Evolutionary conservation across 1,139 yeast species (phyloP), one percentile per base, ranked within the genome.

Genomic region (Yamadazyma diddensiae): DNA sequence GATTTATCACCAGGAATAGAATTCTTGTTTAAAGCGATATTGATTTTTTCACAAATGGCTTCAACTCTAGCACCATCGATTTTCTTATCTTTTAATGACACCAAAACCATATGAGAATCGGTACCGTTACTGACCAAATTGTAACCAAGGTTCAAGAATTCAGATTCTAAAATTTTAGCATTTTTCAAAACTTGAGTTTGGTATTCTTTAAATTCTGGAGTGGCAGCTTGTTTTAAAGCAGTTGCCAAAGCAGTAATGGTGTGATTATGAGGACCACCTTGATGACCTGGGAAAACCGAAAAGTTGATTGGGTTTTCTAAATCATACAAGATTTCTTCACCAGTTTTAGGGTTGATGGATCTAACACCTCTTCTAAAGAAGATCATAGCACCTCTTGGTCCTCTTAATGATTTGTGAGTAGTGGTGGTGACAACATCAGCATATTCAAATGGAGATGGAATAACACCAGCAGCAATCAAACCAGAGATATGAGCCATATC

Each of bases 401-500:
- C 98, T 71, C 98, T 85, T 57, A 92, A 77, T 24, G 97, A 88
- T 70, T 92, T 92, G 77, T 92, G 98, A 41, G 97, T 87, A 39
- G 98, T 92, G 53, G 97, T 92, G 46, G 98, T 92, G 56, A 92
- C 98, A 53, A 92, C 84, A 64, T 92, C 98, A 43, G 97, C 92
- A 64, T 84, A 85, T 59, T 86, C 90, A 65, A 92, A 92, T 40
- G 98, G 98, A 38, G 95, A 83, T 56, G 95, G 95, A 42, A 87
- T 86, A 38, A 90, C 97, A 48, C 95, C 95, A 40, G 97, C 95
- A 39, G 97, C 95, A 43, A 92, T 77, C 50, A 92, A 74, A 57
- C 98, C 97, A 20, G 97, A 86, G 50, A 92, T 92, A 65, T 92
- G 98, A 28, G 98, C 97, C 97, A 92, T 92, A 64, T 92, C 98